Conservation (phyloP, 2,329 filamentous ascomycete genomes). For the Colletotrichum abscissum region DNA sequence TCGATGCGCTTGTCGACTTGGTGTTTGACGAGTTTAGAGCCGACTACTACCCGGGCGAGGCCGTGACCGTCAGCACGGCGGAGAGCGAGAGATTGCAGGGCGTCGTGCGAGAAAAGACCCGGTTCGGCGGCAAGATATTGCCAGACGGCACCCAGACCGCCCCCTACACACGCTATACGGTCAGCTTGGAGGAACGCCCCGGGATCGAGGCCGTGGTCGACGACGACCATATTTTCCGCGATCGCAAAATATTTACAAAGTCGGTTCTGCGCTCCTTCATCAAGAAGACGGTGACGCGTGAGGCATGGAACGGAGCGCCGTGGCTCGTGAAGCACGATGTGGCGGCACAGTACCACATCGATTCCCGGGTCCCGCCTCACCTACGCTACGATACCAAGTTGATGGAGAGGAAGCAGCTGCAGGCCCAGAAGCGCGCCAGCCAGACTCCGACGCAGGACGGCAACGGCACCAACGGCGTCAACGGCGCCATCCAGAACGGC, state of each 20-base stretch:
- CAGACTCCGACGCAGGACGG: constrained; percentile 44
- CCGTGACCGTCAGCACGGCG: constrained; percentile 78
- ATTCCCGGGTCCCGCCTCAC: constrained; percentile 85
- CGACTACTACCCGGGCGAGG: constrained; percentile 91
- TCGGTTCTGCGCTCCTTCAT: constrained; percentile 93
- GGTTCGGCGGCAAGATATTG: constrained; percentile 71
- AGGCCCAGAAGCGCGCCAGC: constrained; percentile 72
- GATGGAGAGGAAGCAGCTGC: constrained; percentile 78
- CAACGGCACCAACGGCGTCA: constrained; percentile 48
- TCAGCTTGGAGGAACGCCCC: constrained; percentile 75
- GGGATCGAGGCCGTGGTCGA: constrained; percentile 83
- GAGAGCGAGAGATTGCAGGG: constrained; percentile 78
- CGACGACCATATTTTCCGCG: constrained; percentile 84
- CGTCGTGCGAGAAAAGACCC: constrained; percentile 85
- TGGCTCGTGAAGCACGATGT: constrained; percentile 94
- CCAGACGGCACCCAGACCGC: constrained; percentile 77
- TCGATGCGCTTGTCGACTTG: constrained; percentile 81
- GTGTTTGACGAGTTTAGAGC: constrained; percentile 84
- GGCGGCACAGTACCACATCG: constrained; percentile 85
- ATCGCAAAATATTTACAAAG: constrained; percentile 94
- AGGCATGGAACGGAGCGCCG: constrained; percentile 94
- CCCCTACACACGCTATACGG: constrained; percentile 83
- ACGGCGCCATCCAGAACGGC: constrained; percentile 50
- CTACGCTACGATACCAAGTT: constrained; percentile 84
- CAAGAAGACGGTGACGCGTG: constrained; percentile 91